Conservation (phyloP, 768 basidiomycete genomes). For the Leccinum truebloodii region DNA sequence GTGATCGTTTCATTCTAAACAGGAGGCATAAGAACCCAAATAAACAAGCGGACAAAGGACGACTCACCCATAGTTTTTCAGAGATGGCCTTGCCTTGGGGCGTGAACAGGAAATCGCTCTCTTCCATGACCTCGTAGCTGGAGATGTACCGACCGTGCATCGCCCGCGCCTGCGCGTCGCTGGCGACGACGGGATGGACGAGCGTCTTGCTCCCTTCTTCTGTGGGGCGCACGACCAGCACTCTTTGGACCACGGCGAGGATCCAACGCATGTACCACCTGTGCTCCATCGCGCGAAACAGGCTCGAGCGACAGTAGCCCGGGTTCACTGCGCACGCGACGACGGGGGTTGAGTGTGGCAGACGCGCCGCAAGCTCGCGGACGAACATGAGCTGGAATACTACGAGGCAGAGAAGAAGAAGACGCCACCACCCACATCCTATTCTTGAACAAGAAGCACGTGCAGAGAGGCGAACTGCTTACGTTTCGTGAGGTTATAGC, state of each 20-base stretch:
- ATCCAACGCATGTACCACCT: slow-evolving; percentile 9
- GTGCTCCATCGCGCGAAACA: slow-evolving; percentile 24
- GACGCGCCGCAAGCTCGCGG: slow-evolving; percentile 30
- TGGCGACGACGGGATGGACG: slow-evolving; percentile 29
- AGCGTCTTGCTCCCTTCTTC: slow-evolving; percentile 37
- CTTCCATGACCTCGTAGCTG: slow-evolving; percentile 23
- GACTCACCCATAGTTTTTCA: slow-evolving; percentile 32
- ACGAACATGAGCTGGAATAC: slow-evolving; percentile 33
- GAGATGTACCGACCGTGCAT: slow-evolving; percentile 32
- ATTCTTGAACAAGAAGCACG: background rate
- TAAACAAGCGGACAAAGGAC: background rate
- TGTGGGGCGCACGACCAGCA: slow-evolving; percentile 26
- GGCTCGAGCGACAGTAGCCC: slow-evolving; percentile 32
- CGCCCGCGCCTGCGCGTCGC: background rate
- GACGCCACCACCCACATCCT: background rate
- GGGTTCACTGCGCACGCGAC: slow-evolving; percentile 32
- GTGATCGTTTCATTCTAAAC: slow-evolving; percentile 18
- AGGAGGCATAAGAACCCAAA: background rate
- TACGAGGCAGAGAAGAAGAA: slow-evolving; percentile 2
- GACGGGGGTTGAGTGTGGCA: slow-evolving; percentile 24
- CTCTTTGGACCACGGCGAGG: slow-evolving; percentile 2
- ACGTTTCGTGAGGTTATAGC: slow-evolving; percentile 30
- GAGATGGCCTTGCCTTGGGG: slow-evolving; percentile 29
- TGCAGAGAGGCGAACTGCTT: background rate
- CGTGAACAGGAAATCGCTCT: slow-evolving; percentile 30